Base-by-base conservation (phyloP, 2,329 filamentous ascomycete genomes). In the Lachnellula hyalina region DNA sequence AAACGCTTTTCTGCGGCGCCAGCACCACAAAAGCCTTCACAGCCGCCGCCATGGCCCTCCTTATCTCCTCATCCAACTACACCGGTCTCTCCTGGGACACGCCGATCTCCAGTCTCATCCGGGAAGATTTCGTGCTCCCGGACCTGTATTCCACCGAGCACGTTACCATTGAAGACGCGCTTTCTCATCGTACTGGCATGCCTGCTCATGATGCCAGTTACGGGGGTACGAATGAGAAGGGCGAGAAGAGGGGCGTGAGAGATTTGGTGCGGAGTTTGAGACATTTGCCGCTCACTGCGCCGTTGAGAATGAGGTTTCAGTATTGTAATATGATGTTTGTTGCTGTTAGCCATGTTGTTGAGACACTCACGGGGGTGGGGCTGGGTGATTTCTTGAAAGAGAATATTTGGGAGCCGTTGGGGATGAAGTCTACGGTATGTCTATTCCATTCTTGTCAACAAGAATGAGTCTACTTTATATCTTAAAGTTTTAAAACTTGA, bases 11-110 rank as follows among this genome's bases (percentile, higher is more conserved):
- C 68, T 80, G 78, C 55, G 73, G 72, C 2, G 82, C 75, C 2
- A 82, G 79, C 42, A 82, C 75, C 1, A 81, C 79, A 19, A 85
- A 85, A 63, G 76, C 79, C 2, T 74, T 81, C 47, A 77, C 75
- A 0, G 74, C 77, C 1, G 79, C 79, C 1, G 71, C 73, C 0
- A 65, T 85, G 2, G 73, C 76, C 1, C 63, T 81, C 2, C 73
- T 44, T 7, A 69, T 81, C 5, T 70, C 76, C 7, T 70, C 74
- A 36, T 67, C 63, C 51, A 66, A 71, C 0, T 70, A 66, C 53
- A 65, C 69, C 14, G 55, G 72, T 2, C 61, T 75, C 2, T 70
- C 74, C 36, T 83, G 78, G 76, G 65, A 70, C 3, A 77, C 77
- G 0, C 72, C 72, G 2, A 72, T 83, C 34, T 72, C 71, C 1